Evolutionary conservation across 768 basidiomycete species (phyloP).

Genomic region (Dioszegia aurantiaca): DNA sequence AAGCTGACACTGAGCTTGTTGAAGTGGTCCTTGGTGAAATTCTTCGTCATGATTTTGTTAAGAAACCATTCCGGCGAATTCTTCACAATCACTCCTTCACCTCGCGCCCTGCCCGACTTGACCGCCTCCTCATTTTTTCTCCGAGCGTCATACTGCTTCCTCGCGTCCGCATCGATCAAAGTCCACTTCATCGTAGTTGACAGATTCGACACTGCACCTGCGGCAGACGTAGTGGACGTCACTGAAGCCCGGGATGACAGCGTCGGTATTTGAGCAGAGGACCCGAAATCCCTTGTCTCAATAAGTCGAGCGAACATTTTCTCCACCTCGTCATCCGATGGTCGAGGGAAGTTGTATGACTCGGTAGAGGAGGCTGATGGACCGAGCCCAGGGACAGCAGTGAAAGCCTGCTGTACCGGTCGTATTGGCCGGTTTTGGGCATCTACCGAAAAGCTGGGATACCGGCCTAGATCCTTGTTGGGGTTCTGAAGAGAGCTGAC

Average conservation of each 20-base stretch:
- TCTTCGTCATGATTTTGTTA: slow-evolving; percentile 80
- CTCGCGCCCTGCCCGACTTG: slow-evolving; percentile 53
- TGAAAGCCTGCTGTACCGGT: slow-evolving; percentile 15
- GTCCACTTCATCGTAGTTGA: slow-evolving; percentile 85
- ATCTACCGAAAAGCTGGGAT: slow-evolving; percentile 22
- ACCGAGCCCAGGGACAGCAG: slow-evolving; percentile 16
- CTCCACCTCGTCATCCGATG: slow-evolving; percentile 75
- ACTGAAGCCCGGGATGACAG: slow-evolving; percentile 29
- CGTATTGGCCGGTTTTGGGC: slow-evolving; percentile 11
- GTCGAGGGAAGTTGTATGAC: slow-evolving; percentile 70
- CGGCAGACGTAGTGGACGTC: slow-evolving; percentile 13
- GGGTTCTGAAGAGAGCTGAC: slow-evolving; percentile 13
- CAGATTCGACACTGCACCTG: slow-evolving; percentile 52
- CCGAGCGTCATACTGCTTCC: slow-evolving; percentile 63
- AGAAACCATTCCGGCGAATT: slow-evolving; percentile 87
- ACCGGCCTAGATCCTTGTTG: slow-evolving; percentile 23
- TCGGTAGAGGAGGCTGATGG: slow-evolving; percentile 46
- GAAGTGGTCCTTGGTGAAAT: slow-evolving; percentile 77
- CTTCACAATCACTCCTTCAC: slow-evolving; percentile 59
- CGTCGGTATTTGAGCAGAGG: slow-evolving; percentile 15
- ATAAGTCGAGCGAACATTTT: slow-evolving; percentile 73
- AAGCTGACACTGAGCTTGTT: slow-evolving; percentile 66
- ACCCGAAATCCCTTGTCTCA: slow-evolving; percentile 64
- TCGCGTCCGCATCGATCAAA: slow-evolving; percentile 78
- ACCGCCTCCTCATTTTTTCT: slow-evolving; percentile 58